phyloP scores from a whole-genome alignment of 176 grass and related monocot genomes.

The Cenchrus americanus region DNA sequence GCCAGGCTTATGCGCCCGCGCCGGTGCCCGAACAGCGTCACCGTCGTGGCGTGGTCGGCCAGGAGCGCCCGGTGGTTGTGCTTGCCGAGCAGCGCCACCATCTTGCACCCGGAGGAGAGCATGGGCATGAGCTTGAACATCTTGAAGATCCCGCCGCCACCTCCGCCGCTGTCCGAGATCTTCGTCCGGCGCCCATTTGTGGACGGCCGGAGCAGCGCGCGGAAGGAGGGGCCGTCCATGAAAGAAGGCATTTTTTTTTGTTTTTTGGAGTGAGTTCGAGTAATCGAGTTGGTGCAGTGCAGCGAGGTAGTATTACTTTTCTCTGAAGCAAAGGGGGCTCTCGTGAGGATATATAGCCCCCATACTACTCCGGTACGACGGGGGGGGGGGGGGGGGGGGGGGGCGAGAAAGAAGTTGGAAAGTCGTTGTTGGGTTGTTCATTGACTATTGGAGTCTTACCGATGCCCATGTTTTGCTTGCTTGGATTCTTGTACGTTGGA shows the following conservation, averaged over 20 bases:
- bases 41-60: conserved; percentile 74
- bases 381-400: neutral
- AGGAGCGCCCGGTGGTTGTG: conserved; percentile 72
- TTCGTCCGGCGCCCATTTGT: conserved; percentile 64
- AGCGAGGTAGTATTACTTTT: conserved; percentile 25
- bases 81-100: conserved; percentile 78
- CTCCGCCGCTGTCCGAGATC: conserved; percentile 7
- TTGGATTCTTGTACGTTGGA: conserved; percentile 14
- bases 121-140: conserved; percentile 97
- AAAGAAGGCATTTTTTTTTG: conserved; percentile 76
- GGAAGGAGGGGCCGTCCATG: conserved; percentile 60
- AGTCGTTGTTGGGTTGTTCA: conserved; percentile 46
- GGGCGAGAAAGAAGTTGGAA: conserved; percentile 25
- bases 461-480: neutral
- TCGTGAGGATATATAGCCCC: conserved; percentile 50
- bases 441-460: conserved; percentile 14
- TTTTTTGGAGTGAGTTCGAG: conserved; percentile 9
- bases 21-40: conserved; percentile 82
- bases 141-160: conserved; percentile 61
- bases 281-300: conserved; percentile 14
- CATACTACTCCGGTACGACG: neutral
- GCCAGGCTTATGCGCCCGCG: conserved; percentile 74
- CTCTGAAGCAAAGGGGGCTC: conserved; percentile 42
- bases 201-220: conserved; percentile 66
- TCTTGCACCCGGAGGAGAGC: conserved; percentile 94